Base-by-base conservation (phyloP, 257 asterid genomes). In the Fraxinus cuspidata region DNA sequence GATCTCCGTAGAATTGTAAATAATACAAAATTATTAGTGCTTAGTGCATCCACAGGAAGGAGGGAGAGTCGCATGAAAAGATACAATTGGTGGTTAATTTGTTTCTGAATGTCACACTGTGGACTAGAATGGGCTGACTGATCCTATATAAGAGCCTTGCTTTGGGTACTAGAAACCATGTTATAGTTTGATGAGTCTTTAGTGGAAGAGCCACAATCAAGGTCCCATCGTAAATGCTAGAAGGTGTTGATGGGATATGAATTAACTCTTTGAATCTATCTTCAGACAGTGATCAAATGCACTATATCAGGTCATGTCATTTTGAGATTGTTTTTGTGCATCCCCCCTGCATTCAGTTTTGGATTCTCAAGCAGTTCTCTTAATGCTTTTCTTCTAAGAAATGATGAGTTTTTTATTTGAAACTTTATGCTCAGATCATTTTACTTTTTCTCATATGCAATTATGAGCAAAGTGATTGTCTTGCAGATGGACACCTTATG, bases 401-500 rank as follows among this genome's bases (percentile, higher is more conserved):
- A n/a, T 21, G 12, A n/a, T n/a, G 15, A 58, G 2, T 21, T 58
- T n/a, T 15, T 5, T 49, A 18, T 40, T 3, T 53, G 64, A 6
- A n/a, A 53, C n/a, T 53, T 53, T 53, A 58, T 58, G 23, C 66
- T 42, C 13, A 2, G 3, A 42, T 10, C 29, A 51, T 18, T 69
- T 58, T 51, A 18, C 65, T 53, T 56, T 25, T 68, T 58, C 71
- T 51, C 15, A 21, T 11, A n/a, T 8, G 31, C 25, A 79, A 28
- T 77, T 77, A 63, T n/a, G 60, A 23, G 19, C 29, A 73, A 70
- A 66, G 70, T 37, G 77, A 2, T 72, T 75, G 47, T 72, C 49
- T 79, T 80, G 81, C 96, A 96, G 99, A 86, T 96, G 99, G 99
- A 85, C 89, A 11, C 99, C 99, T 29, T 96, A 96, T 71, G 99